Evolutionary conservation across 1,139 yeast species (phyloP), one percentile per base, ranked within the genome.

Genomic region (Saccharomyces uvarum): DNA sequence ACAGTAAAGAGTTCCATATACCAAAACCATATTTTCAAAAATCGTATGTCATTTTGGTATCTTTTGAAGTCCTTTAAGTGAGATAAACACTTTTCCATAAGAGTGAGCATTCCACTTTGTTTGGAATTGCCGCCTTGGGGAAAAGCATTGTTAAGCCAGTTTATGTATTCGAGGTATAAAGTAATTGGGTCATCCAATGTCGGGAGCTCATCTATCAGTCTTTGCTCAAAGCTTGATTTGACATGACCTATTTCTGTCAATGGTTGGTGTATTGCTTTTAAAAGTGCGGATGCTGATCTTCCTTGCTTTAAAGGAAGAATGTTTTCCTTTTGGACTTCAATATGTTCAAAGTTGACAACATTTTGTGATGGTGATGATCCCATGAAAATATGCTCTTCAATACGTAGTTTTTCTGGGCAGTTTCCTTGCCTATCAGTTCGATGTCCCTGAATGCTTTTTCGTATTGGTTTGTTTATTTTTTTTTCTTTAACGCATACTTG

Each of bases 101-200:
- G 44, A 11, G 44, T 85, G 68, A 88, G 73, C 42, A 88, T 73
- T 0, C 89, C 89, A 58, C 88, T 84, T 47, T 84, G 87, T 1
- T 76, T 72, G 14, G 78, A 78, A 21, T 78, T 74, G 0, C 89
- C 91, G 0, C 93, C 95, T 41, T 82, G 82, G 0, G 95, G 90
- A 61, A 72, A 86, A 51, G 76, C 77, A 38, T 76, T 76, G 55
- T 79, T 81, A 5, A 81, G 80, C 95, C 96, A 88, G 21, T 73
- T 68, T 14, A 88, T 75, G 62, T 87, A 88, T 26, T 82, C 82
- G n/a, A 88, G 63, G 68, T 78, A 88, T 0, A 82, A 80, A 56
- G 86, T 88, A 26, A 89, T 69, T 0, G 96, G 96, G 64, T 89
- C 97, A 70, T 88, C 96, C 29, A 81, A 68, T 27, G 84, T 86